Evolutionary conservation across 1,139 yeast species (phyloP).

Genomic region (Sugiyamaella neomexicana): DNA sequence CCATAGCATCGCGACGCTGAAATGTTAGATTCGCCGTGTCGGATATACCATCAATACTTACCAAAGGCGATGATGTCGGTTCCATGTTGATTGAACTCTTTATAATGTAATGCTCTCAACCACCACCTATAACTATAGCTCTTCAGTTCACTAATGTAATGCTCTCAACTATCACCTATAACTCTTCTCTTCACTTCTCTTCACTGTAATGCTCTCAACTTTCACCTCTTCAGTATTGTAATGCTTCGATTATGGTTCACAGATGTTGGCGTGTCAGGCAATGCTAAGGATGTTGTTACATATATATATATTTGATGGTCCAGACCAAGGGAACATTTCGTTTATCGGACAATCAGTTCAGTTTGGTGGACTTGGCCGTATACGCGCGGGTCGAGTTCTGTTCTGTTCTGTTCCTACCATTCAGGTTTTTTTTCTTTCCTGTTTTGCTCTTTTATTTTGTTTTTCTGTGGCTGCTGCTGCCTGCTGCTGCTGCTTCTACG

Average conservation of each 20-base stretch:
- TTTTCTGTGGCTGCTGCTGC: too few relatives aligned
- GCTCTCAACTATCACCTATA: too few relatives aligned
- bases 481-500: too few relatives aligned
- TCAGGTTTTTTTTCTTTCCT: constrained; percentile 1
- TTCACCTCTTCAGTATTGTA: not conserved
- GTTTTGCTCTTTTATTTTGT: constrained; percentile 6
- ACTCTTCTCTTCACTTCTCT: too few relatives aligned
- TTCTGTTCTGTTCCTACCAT: constrained; percentile 1
- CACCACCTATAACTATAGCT: too few relatives aligned
- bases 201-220: too few relatives aligned
- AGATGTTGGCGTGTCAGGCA: too few relatives aligned
- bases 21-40: not conserved
- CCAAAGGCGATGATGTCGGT: constrained; percentile 13
- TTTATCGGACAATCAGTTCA: constrained; percentile 6
- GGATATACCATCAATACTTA: constrained; percentile 4
- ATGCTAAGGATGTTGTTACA: too few relatives aligned
- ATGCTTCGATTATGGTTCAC: not conserved
- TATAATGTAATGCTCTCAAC: too few relatives aligned
- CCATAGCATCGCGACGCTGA: constrained; percentile 22
- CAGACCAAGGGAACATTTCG: constrained; percentile 6
- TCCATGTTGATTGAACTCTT: not conserved
- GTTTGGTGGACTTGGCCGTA: constrained; percentile 7
- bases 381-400: not conserved
- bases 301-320: not conserved
- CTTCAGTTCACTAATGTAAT: too few relatives aligned